phyloP scores from a whole-genome alignment of 2,329 filamentous ascomycete genomes.

The Paracoccidioides brasiliensis region DNA sequence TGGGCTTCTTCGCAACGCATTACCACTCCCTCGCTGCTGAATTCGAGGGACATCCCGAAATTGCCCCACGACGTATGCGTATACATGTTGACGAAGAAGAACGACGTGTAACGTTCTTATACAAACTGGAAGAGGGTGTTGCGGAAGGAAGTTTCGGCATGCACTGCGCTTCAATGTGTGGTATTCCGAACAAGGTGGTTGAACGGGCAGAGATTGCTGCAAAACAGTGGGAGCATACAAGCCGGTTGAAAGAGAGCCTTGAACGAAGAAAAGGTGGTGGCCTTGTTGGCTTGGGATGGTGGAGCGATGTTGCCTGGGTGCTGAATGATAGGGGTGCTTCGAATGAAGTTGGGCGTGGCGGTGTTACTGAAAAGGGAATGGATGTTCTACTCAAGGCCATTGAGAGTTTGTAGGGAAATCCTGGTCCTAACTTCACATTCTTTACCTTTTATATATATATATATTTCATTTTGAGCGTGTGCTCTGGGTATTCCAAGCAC shows the following conservation, averaged over 20 bases:
- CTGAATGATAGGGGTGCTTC: slow-evolving; percentile 40
- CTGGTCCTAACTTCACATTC: not conserved
- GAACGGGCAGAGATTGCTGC: slow-evolving; percentile 79
- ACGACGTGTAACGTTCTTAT: slow-evolving; percentile 86
- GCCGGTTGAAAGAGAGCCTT: slow-evolving; percentile 72
- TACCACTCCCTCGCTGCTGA: slow-evolving; percentile 90
- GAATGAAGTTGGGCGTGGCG: slow-evolving; percentile 20
- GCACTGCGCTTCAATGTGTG: slow-evolving; percentile 98
- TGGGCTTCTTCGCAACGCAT: slow-evolving; percentile 96
- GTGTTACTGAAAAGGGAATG: slow-evolving; percentile 38
- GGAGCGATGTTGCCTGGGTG: slow-evolving; percentile 75
- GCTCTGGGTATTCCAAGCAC: not conserved
- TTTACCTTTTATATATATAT: not conserved
- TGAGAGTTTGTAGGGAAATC: slow-evolving; percentile 34
- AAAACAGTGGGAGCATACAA: slow-evolving; percentile 89
- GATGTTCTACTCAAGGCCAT: slow-evolving; percentile 47
- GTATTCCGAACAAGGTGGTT: slow-evolving; percentile 71
- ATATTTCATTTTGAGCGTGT: not conserved
- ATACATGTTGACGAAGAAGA: slow-evolving; percentile 81
- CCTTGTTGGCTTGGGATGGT: slow-evolving; percentile 70
- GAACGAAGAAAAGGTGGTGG: slow-evolving; percentile 67
- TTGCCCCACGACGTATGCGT: slow-evolving; percentile 76
- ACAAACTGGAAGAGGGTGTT: slow-evolving; percentile 84
- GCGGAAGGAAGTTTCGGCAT: slow-evolving; percentile 96
- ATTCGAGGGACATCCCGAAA: slow-evolving; percentile 79